phyloP scores from a whole-genome alignment of 495 filamentous ascomycete species.

The Chaetomidium leptoderma region DNA sequence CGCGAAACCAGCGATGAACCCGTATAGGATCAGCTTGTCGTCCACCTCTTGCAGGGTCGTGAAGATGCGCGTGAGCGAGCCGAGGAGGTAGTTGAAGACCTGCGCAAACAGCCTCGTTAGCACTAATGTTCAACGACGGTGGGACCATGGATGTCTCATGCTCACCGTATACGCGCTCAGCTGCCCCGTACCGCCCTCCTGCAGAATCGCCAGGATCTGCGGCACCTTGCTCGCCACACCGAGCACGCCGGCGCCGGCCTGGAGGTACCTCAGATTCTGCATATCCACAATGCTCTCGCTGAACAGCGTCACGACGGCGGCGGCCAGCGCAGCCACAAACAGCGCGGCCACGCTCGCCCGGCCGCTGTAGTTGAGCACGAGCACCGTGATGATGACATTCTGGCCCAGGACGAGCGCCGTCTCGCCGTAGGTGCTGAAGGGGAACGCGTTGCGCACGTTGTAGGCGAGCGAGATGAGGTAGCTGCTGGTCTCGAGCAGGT shows the following conservation, averaged over 20 bases:
- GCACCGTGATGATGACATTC: constrained; percentile 78
- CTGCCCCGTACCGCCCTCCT: constrained; percentile 85
- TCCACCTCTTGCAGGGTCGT: constrained; percentile 95
- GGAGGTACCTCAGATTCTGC: constrained; percentile 66
- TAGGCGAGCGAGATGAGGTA: constrained; percentile 86
- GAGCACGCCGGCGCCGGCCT: constrained; percentile 78
- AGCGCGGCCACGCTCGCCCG: constrained; percentile 56
- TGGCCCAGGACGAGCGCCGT: constrained; percentile 84
- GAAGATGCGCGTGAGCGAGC: constrained; percentile 89
- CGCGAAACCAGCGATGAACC: constrained; percentile 81
- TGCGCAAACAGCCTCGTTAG: constrained; percentile 33
- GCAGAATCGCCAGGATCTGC: constrained; percentile 81
- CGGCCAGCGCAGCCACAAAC: constrained; percentile 71
- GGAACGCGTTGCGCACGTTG: constrained; percentile 82
- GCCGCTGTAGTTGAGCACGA: constrained; percentile 78
- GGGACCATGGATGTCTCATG: constrained; percentile 13
- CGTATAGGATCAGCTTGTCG: constrained; percentile 89
- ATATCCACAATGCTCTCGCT: constrained; percentile 61
- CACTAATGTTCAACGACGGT: not conserved
- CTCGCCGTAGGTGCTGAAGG: constrained; percentile 95
- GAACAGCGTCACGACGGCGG: constrained; percentile 63
- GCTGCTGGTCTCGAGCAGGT: constrained; percentile 81
- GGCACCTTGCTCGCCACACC: constrained; percentile 85
- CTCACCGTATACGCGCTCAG: constrained; percentile 92
- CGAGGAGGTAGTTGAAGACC: constrained; percentile 97